Conservation (phyloP, 164 flowering plant species). For the Berberis thunbergii region DNA sequence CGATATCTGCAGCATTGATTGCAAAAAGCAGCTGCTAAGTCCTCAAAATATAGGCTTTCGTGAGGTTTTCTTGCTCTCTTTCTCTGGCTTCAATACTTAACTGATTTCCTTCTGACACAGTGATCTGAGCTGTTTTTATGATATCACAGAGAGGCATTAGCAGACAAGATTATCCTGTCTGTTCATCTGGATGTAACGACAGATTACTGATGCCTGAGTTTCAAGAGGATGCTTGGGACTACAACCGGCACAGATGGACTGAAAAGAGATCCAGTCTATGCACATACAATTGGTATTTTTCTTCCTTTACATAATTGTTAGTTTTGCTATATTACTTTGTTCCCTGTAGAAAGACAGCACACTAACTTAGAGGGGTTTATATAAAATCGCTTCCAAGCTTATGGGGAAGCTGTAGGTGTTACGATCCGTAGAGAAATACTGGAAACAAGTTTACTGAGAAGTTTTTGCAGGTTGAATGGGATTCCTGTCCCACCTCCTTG, state of each 20-base stretch:
- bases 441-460: no score
- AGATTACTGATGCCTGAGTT: constrained; percentile 23
- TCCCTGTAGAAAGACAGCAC: no score
- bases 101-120: not conserved
- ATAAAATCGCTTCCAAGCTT: no score
- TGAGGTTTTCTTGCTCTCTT: constrained; percentile 23
- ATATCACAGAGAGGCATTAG: constrained; percentile 26
- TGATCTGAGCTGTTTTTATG: not conserved
- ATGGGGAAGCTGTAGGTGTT: no score
- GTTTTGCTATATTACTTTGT: no score
- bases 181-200: constrained; percentile 21
- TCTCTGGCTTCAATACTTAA: not conserved
- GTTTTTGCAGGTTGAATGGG: no score
- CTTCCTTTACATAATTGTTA: no score
- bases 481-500: no score
- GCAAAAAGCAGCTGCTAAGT: constrained; percentile 56
- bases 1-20: constrained; percentile 85
- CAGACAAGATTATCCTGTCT: constrained; percentile 13
- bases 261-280: constrained; percentile 51
- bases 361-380: no score
- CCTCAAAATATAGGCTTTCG: constrained; percentile 16
- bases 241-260: constrained; percentile 46
- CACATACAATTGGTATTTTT: constrained; percentile 60
- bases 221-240: constrained; percentile 59
- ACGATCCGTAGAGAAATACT: no score